Evolutionary conservation across 306 rosid species (phyloP).

Genomic region (Benincasa hispida): DNA sequence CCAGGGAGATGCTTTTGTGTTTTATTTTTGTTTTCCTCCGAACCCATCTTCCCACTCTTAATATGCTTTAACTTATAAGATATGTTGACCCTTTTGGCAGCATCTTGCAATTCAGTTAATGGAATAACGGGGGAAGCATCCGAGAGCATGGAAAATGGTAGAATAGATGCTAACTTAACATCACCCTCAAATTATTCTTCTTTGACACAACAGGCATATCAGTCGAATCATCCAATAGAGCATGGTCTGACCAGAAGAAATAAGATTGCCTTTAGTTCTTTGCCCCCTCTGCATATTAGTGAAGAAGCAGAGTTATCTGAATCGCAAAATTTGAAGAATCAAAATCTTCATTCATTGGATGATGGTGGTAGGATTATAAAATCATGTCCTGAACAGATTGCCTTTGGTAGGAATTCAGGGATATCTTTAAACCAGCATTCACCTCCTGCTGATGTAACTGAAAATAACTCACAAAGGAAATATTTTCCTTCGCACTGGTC

Average conservation of each 20-base stretch:
- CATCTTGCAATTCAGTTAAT: slow-evolving; percentile 22
- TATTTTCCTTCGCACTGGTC: slow-evolving; percentile 64
- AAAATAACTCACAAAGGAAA: slow-evolving; percentile 16
- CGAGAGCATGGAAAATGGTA: slow-evolving; percentile 22
- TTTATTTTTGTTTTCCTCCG: neutral
- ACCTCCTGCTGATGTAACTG: slow-evolving; percentile 18
- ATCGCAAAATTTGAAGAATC: slow-evolving; percentile 12
- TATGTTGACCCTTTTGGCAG: slow-evolving; percentile 9
- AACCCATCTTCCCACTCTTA: neutral
- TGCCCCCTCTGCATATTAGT: slow-evolving; percentile 32
- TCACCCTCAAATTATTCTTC: slow-evolving; percentile 16
- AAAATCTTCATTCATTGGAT: slow-evolving; percentile 5
- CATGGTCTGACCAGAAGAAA: slow-evolving; percentile 21
- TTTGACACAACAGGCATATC: slow-evolving; percentile 24
- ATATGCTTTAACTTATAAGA: neutral
- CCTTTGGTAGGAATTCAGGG: slow-evolving; percentile 17
- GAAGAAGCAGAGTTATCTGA: slow-evolving; percentile 16
- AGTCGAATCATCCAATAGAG: slow-evolving; percentile 11
- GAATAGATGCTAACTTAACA: slow-evolving; percentile 10
- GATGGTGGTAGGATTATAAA: slow-evolving; percentile 18
- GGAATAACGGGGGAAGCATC: slow-evolving; percentile 21
- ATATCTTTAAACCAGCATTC: slow-evolving; percentile 21
- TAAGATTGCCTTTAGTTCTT: slow-evolving; percentile 24
- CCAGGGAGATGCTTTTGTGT: neutral
- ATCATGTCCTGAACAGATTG: slow-evolving; percentile 18